Base-by-base conservation (phyloP, 2,329 filamentous ascomycete species). In the Coniella lustricola region DNA sequence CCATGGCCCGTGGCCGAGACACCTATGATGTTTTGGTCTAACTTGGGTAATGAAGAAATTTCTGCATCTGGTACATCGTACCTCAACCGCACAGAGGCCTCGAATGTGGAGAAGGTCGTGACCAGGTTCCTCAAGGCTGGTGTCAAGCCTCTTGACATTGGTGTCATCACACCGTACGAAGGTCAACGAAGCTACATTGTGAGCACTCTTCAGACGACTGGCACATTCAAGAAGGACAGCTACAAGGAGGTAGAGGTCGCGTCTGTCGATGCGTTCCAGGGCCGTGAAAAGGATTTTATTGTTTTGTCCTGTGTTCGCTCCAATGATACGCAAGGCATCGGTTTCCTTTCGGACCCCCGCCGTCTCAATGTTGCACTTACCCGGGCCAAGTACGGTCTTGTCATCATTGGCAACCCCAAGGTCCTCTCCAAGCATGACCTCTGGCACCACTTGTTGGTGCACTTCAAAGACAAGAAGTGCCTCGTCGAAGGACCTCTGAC, bases 11-110 rank as follows among this genome's bases (percentile, higher is more conserved):
- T 95, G 25, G 81, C 76, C 17, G 91, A 97, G 64, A 89, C 84
- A 58, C 93, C 93, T 3, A 98, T 98, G 93, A 97, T 97, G 93
- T 98, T 98, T 72, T 98, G 93, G 93, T 95, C 90, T 21, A 98
- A 98, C 64, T 74, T 96, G 48, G 93, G 93, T 52, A 95, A 94
- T 52, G 93, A 98, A 67, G 93, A 98, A 67, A 98, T 98, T 44
- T 96, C 91, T 7, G 93, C 93, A 1, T 96, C 90, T 21, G 93
- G 93, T 62, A 98, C 93, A 2, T 97, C 91, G 2, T 98, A 98
- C 63, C 84, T 98, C 57, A 98, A 98, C 68, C 87, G 93, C 40
- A 97, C 93, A 1, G 93, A 98, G 66, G 90, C 93, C 3, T 87
- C 90, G 40, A 97, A 97, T 56, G 93, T 98, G 29, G 93, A 98